Evolutionary conservation across 2,329 filamentous ascomycete species (phyloP), one percentile per base, ranked within the genome.

Genomic region (Scytalidium lignicola): DNA sequence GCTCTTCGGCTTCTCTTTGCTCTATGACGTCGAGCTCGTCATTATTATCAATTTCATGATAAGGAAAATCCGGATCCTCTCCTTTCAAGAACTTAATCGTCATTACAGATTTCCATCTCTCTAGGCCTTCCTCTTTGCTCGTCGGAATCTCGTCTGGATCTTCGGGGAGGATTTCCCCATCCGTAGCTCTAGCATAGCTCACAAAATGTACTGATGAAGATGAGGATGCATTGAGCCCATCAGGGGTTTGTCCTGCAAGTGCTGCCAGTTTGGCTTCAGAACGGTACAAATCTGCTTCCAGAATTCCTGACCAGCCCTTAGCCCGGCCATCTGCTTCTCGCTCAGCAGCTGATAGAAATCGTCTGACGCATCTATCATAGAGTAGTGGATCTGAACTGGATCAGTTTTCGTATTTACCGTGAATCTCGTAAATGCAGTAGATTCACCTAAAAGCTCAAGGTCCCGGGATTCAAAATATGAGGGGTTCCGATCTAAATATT

Each of bases 261-360:
- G 62, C 62, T 9, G 59, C 61, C 12, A 67, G 55, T 41, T 64
- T 65, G 1, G 65, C 64, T 52, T 67, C 65, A 2, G 60, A 61
- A 7, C 65, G 60, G 48, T 62, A 63, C 8, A 67, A 50, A 54
- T 66, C 64, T 46, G 65, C 65, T 58, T 67, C 64, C 17, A 67
- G 42, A 5, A 65, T 60, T 1, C 63, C 62, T 2, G 61, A 63
- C 51, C 65, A 67, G 22, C 65, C 65, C 51, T 66, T 66, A 2
- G 58, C 53, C n/a, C 56, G 54, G 2, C 64, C 64, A 39, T 65
- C 63, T 37, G 62, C 64, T 56, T 66, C 62, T 39, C 64, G 57
- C 49, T 67, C 65, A 1, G 59, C 56, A 4, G 63, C 51, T 4
- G 62, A 55, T 50, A 65, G 63, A 39, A 66, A 67, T 23, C 58